Conservation (phyloP, 2,329 filamentous ascomycete species). For the Ceratocystis albifundus region DNA sequence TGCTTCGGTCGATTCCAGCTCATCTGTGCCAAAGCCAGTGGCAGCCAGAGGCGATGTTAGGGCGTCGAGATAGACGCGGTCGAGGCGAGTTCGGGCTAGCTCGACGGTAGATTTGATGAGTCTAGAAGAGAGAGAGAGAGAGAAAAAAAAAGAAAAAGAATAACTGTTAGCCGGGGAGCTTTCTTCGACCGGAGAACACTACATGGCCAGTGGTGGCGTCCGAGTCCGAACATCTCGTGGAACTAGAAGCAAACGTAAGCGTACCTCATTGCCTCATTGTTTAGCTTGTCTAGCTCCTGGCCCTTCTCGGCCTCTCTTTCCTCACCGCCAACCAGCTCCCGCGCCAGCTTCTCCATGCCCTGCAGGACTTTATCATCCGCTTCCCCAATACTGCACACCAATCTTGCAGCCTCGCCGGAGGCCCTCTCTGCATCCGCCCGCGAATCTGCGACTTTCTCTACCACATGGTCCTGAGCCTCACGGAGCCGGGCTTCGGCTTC, state of each 20-base stretch:
- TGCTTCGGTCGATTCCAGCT: constrained; percentile 31
- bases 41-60: constrained; percentile 26
- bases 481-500: background rate
- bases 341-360: constrained; percentile 54
- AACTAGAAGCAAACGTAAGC: background rate
- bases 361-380: constrained; percentile 52
- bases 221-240: too few species aligned
- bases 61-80: constrained; percentile 44
- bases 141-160: background rate
- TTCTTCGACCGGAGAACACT: too few species aligned
- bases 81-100: constrained; percentile 42
- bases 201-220: too few species aligned
- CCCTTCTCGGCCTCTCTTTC: constrained; percentile 40
- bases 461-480: background rate
- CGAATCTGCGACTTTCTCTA: background rate
- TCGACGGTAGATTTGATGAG: constrained; percentile 48
- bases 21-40: constrained; percentile 31
- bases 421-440: background rate
- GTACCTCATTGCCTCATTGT: constrained; percentile 46
- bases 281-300: constrained; percentile 44
- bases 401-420: too few species aligned
- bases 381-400: background rate
- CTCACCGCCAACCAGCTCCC: constrained; percentile 45
- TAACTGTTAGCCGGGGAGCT: background rate
- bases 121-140: constrained; percentile 29